A percentile compares a stretch with the other conserved stretches of the same genome.
These are phyloP conservation scores for Boletellus sp. DNA, from an alignment of 768 basidiomycete species.

Conservation along the genomic window DNA sequence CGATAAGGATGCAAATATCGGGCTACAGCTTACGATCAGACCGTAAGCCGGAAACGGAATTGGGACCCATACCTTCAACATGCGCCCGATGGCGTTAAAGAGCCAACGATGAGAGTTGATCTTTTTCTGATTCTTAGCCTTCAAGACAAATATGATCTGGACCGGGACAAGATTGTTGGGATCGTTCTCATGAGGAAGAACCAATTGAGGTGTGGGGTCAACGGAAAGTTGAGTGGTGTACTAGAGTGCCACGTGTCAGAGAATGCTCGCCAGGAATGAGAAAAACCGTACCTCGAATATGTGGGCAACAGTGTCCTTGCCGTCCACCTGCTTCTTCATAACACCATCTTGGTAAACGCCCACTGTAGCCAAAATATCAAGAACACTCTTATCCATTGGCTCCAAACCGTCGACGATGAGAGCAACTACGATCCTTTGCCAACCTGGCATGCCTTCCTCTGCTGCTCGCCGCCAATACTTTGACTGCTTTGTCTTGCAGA, in stretches of 20 bases:
- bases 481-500: conserved; percentile 92
- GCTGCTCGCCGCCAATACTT: conserved; percentile 85
- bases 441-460: conserved; percentile 79
- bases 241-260: conserved; percentile 37
- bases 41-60: conserved; percentile 2
- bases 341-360: conserved; percentile 94
- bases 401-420: conserved; percentile 92
- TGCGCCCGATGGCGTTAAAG: conserved; percentile 88
- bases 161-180: conserved; percentile 92
- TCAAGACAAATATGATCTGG: conserved; percentile 85
- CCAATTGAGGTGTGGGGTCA: conserved; percentile 84
- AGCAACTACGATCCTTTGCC: conserved; percentile 90
- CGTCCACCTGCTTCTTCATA: conserved; percentile 90
- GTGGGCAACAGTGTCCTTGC: conserved; percentile 86
- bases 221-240: conserved; percentile 97
- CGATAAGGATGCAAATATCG: conserved; percentile 87
- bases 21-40: conserved; percentile 49
- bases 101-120: conserved; percentile 96
- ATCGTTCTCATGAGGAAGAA: conserved; percentile 86
- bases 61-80: conserved; percentile 55
- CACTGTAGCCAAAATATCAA: conserved; percentile 84
- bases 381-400: conserved; percentile 91
- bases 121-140: conserved; percentile 95
- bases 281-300: conserved; percentile 76
- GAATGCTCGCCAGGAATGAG: neutral